Percentiles rank a stretch among this genome's conserved stretches.
Evolutionary conservation across 768 basidiomycete species (phyloP).

Genomic region (Boletellus sp.): DNA sequence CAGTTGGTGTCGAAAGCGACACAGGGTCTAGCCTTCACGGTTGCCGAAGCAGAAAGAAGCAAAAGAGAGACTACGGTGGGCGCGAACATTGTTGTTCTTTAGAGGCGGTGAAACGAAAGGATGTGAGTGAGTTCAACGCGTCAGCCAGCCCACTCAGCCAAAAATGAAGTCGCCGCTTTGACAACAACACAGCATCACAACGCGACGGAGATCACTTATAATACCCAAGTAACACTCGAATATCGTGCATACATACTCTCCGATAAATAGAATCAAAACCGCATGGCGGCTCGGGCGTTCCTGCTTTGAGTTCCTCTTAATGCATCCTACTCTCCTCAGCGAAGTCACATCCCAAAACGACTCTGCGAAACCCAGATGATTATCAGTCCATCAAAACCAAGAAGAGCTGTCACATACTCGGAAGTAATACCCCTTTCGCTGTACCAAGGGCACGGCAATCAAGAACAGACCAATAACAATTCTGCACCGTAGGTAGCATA

Average conservation of each 20-base stretch:
- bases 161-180: not conserved
- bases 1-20: conserved; percentile 75
- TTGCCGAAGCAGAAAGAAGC: conserved; percentile 32
- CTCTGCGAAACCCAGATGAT: conserved; percentile 5
- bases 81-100: conserved; percentile 30
- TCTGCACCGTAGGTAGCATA: conserved; percentile 11
- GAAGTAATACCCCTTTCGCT: conserved; percentile 32
- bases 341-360: conserved; percentile 18
- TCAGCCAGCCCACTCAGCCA: not conserved
- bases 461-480: conserved; percentile 34
- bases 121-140: not conserved
- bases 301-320: no score
- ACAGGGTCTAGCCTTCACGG: conserved; percentile 50
- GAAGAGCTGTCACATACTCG: conserved; percentile 26
- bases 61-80: conserved; percentile 56
- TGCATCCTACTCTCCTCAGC: not conserved
- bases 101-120: conserved; percentile 1
- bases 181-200: not conserved
- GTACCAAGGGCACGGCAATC: conserved; percentile 35
- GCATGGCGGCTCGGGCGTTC: not conserved
- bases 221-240: no score
- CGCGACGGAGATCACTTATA: no score
- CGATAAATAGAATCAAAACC: not conserved
- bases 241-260: no score
- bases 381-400: not conserved